phyloP scores from a whole-genome alignment of 768 basidiomycete genomes.

The Panaeolus papilionaceus region DNA sequence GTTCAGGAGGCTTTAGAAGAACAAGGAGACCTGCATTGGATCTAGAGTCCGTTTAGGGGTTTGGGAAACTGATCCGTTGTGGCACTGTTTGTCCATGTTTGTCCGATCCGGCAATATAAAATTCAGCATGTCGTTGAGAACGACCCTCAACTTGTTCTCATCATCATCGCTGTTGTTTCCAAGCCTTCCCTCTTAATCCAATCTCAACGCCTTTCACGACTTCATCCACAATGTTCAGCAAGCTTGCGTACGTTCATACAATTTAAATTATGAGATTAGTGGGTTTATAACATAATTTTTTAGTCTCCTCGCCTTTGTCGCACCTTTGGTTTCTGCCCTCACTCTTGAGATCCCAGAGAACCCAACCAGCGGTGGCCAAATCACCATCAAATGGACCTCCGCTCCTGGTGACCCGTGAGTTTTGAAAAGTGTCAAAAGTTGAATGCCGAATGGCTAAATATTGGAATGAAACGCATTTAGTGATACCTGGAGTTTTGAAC shows the following conservation, averaged over 20 bases:
- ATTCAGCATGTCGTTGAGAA: conserved; percentile 12
- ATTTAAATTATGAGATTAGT: neutral
- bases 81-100: conserved; percentile 35
- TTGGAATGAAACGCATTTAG: conserved; percentile 23
- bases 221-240: conserved; percentile 53
- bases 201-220: conserved; percentile 27
- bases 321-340: conserved; percentile 56
- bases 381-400: conserved; percentile 56
- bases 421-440: neutral
- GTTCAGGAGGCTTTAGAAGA: conserved; percentile 4
- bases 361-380: conserved; percentile 35
- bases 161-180: conserved; percentile 25
- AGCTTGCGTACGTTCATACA: conserved; percentile 46
- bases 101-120: conserved; percentile 32
- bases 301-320: conserved; percentile 50
- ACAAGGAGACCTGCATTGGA: neutral
- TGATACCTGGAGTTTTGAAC: conserved; percentile 47
- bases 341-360: conserved; percentile 43
- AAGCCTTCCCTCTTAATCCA: conserved; percentile 29
- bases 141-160: conserved; percentile 25
- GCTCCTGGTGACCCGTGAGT: conserved; percentile 50
- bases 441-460: neutral
- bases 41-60: neutral
- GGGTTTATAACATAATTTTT: conserved; percentile 15
- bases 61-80: conserved; percentile 25